Conservation (phyloP, 2,329 filamentous ascomycete species). For the Thyridium curvatum region DNA sequence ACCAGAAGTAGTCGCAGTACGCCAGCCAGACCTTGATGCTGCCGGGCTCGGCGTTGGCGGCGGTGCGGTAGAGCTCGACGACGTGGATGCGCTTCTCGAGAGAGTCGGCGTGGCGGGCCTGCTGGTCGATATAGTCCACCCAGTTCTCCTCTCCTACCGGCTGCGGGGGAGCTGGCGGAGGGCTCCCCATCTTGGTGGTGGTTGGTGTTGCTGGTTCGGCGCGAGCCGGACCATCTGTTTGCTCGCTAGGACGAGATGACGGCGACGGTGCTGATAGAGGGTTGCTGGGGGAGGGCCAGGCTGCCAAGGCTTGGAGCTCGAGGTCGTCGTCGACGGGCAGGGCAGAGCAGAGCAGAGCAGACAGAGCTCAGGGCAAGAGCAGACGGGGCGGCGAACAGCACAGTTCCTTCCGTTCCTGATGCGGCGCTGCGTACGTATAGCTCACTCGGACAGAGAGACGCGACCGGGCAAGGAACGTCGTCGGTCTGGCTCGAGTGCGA, state of each 20-base stretch:
- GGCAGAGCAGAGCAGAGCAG: too few species aligned
- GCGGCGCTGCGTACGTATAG: too few species aligned
- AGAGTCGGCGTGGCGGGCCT: constrained; percentile 52
- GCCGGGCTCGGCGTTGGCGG: constrained; percentile 64
- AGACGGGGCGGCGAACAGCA: too few species aligned
- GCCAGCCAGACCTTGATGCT: constrained; percentile 70
- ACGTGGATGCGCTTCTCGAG: constrained; percentile 63
- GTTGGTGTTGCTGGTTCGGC: constrained; percentile 1
- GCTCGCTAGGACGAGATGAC: constrained; percentile 1
- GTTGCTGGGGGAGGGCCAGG: too few species aligned
- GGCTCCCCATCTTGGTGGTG: constrained; percentile 12
- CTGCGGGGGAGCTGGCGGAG: constrained; percentile 10
- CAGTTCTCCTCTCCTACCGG: constrained; percentile 72
- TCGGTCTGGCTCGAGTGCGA: too few species aligned
- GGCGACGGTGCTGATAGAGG: too few species aligned
- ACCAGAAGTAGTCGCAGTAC: constrained; percentile 74
- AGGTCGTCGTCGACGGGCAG: too few species aligned
- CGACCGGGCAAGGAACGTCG: too few species aligned
- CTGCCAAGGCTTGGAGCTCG: too few species aligned
- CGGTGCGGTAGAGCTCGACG: constrained; percentile 66
- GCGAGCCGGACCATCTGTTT: background rate
- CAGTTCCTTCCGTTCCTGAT: too few species aligned
- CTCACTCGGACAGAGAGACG: too few species aligned
- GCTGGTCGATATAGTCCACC: constrained; percentile 71
- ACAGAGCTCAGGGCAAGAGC: too few species aligned